Evolutionary conservation across 78 protist genomes (phyloP).

Genomic region (Dictyostelium capitatum): DNA sequence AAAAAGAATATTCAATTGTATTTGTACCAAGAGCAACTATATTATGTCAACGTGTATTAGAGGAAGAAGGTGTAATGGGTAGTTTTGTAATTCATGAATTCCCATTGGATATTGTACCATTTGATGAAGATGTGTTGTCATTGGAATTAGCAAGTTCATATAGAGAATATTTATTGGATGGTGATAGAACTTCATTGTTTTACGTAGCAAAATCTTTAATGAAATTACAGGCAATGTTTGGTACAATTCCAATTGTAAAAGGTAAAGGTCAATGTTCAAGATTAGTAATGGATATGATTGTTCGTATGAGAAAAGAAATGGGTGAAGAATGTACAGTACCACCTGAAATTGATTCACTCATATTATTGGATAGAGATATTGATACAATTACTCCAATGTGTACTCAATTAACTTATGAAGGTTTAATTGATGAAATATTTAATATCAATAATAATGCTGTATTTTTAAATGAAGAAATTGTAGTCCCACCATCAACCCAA

Average conservation of each 20-base stretch:
- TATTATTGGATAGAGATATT: constrained; percentile 92
- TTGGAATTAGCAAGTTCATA: constrained; percentile 85
- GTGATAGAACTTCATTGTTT: constrained; percentile 87
- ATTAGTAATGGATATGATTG: constrained; percentile 70
- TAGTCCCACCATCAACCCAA: constrained; percentile 19
- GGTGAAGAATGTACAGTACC: constrained; percentile 43
- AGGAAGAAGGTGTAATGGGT: constrained; percentile 90
- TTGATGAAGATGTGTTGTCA: constrained; percentile 95
- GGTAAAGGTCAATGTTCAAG: constrained; percentile 90
- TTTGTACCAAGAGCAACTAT: constrained; percentile 90
- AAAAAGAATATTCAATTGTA: constrained; percentile 59
- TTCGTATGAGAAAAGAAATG: constrained; percentile 79
- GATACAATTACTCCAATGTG: constrained; percentile 86
- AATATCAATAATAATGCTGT: constrained; percentile 76
- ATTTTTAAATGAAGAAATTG: constrained; percentile 41
- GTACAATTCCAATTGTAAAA: constrained; percentile 89
- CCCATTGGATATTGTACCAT: constrained; percentile 90
- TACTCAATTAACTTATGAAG: constrained; percentile 96
- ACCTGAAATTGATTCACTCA: constrained; percentile 85
- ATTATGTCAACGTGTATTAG: constrained; percentile 90
- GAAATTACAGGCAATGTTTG: constrained; percentile 90
- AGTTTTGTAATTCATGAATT: constrained; percentile 40
- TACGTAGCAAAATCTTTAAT: constrained; percentile 87
- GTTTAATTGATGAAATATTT: constrained; percentile 93
- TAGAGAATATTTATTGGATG: constrained; percentile 86